Evolutionary conservation across 108 stramenopile genomes (phyloP), one percentile per base, ranked within the genome.

Genomic region (Parietichytrium sp.): DNA sequence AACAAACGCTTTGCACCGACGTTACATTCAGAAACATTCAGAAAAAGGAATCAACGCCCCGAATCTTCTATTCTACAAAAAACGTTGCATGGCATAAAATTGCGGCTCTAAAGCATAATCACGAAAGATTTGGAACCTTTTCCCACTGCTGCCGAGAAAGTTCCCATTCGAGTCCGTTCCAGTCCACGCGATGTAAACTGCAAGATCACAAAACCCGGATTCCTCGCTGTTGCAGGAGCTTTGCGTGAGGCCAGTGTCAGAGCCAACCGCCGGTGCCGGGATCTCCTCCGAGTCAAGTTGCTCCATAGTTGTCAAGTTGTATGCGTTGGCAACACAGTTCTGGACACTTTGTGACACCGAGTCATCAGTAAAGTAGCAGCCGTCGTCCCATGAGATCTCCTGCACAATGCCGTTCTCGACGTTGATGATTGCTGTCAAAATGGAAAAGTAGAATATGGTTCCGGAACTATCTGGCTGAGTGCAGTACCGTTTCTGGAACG

Each of bases 301-400:
- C 4, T 23, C 30, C 4, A 20, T n/a, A 29, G 78, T n/a, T 26
- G 25, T 33, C 18, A 16, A 29, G 1, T 33, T 42, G 8, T 33
- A 79, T 29, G 45, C 78, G 29, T 61, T 81, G 31, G 3, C 31
- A 8, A 81, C 80, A 12, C 79, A 79, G 3, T 16, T 61, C 15
- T 79, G 77, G 31, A 52, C 47, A 47, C 81, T 79, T 3, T 27
- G 30, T 1, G 55, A 29, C 20, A 27, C 50, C 4, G 38, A 27
- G 2, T 27, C 51, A 25, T 82, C 82, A 26, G 80, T 81, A 80
- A 82, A 79, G 61, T 50, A 45, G 61, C 82, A 82, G 27, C 61
- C 82, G 25, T 82, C 61, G 47, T 82, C 82, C 25, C 31, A 82
- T 7, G 79, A 27, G 3, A 82, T 72, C 36, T 27, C 61, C 33